Base-by-base conservation (phyloP, 805 yeast genomes). In the Candida maris region DNA sequence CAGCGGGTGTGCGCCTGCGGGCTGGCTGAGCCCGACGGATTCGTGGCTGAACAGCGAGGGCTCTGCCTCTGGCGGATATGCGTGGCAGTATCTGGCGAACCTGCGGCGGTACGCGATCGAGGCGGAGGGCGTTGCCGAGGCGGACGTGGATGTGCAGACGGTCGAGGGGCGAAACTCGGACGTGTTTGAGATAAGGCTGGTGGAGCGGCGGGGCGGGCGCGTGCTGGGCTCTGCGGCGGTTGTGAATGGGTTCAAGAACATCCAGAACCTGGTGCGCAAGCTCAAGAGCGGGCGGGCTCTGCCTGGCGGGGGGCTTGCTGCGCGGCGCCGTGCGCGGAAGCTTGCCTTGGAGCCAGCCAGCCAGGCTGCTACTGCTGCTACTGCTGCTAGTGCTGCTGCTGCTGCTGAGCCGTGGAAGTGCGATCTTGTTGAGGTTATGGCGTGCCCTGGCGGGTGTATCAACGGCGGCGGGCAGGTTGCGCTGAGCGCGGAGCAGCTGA, bases 391-490 rank as follows among this genome's bases (percentile, higher is more conserved):
- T 19, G 32, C 34, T 6, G 45, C 38, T 13, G 43, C 45, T 9
- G 65, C 48, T 2, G 79, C 79, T 0, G 89, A 85, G 41, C 83
- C 91, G 1, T 60, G 74, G 21, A 68, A 65, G 27, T 80, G 85
- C 48, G 93, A 86, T 44, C 85, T 83, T 48, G 85, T 91, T 5
- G 98, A 93, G 52, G 83, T 93, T 30, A 91, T 88, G 96, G 98
- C 98, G 1, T 93, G 98, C 59, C 98, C 98, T 5, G 88, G 86
- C 19, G 98, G 98, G 1, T 93, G 97, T 54, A 85, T 89, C 38
- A 93, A 91, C 53, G 98, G 98, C 8, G 97, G 98, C 16, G 98
- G 98, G 0, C 89, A 88, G 51, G 73, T 87, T 14, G 70, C 75
- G 4, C 68, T 68, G 4, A 76, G 77, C 1, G 45, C 50, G 1